A percentile compares a stretch with the other conserved stretches of the same genome.
phyloP scores from a whole-genome alignment of 2,329 filamentous ascomycete species.

The Elsinoe perseae region DNA sequence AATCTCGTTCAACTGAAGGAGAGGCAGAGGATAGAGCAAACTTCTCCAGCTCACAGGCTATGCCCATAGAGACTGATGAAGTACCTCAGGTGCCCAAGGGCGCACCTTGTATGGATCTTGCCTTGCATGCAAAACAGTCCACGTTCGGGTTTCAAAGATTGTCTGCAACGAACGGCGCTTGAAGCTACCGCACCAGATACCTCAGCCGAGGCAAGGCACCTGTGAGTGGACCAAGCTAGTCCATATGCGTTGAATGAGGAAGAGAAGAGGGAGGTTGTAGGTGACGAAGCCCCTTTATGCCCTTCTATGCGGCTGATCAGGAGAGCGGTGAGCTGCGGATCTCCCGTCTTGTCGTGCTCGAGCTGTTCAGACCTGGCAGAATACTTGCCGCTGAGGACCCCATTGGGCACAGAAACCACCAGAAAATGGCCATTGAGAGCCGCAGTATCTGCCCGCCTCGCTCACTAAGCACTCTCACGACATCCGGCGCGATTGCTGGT shows the following conservation, averaged over 20 bases:
- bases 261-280: neutral
- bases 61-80: constrained; percentile 15
- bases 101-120: neutral
- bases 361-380: neutral
- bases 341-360: neutral
- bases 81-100: neutral
- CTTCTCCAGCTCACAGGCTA: constrained; percentile 14
- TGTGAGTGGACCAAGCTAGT: neutral
- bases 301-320: neutral
- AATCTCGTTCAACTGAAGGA: neutral
- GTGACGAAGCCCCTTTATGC: neutral
- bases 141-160: neutral
- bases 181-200: neutral
- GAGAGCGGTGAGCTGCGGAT: neutral
- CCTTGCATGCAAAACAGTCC: neutral
- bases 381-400: neutral
- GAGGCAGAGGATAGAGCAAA: neutral
- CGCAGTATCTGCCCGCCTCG: neutral
- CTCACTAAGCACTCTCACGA: neutral
- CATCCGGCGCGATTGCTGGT: neutral
- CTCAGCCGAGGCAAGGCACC: neutral
- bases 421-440: neutral
- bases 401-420: neutral
- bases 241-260: neutral
- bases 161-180: neutral